A percentile compares a stretch with the other conserved stretches of the same genome.
Conservation (phyloP, 2,329 filamentous ascomycete genomes). For the Hypoxylon sp. region DNA sequence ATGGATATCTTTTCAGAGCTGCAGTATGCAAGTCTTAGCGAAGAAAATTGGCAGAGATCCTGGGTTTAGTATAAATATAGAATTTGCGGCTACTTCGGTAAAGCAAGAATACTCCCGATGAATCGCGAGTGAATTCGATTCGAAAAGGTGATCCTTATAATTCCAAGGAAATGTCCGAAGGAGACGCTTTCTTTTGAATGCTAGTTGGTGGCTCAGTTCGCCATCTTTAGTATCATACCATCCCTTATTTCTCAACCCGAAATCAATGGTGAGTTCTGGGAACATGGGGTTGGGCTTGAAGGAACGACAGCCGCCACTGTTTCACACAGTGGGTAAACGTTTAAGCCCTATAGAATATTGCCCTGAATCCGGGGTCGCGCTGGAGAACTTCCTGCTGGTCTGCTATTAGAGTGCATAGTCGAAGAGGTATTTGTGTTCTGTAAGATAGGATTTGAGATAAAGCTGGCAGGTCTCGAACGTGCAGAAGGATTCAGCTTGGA, state of each 20-base stretch:
- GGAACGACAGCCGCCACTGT: background rate
- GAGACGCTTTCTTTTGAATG: constrained; percentile 17
- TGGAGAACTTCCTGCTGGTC: background rate
- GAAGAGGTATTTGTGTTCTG: too few relatives aligned
- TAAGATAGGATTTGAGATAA: too few relatives aligned
- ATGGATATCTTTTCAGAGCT: background rate
- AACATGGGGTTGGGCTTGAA: too few relatives aligned
- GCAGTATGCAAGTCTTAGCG: too few relatives aligned
- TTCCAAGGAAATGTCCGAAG: too few relatives aligned
- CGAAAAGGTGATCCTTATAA: too few relatives aligned
- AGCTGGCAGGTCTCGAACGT: constrained; percentile 1
- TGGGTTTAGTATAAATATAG: constrained; percentile 30
- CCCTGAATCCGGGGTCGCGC: constrained; percentile 3
- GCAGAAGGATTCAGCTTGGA: constrained; percentile 13
- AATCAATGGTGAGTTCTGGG: too few relatives aligned
- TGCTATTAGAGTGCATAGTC: background rate
- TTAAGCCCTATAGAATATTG: background rate
- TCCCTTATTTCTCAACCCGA: constrained; percentile 8
- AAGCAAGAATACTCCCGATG: too few relatives aligned
- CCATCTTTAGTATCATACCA: background rate
- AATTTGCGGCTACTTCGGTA: constrained; percentile 5
- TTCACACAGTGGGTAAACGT: constrained; percentile 6
- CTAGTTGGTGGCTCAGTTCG: constrained; percentile 7
- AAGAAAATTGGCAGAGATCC: too few relatives aligned
- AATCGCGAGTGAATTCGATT: too few relatives aligned